Evolutionary conservation across 305 asterid genomes (phyloP), one percentile per base, ranked within the genome.

Genomic region (Andrographis paniculata): DNA sequence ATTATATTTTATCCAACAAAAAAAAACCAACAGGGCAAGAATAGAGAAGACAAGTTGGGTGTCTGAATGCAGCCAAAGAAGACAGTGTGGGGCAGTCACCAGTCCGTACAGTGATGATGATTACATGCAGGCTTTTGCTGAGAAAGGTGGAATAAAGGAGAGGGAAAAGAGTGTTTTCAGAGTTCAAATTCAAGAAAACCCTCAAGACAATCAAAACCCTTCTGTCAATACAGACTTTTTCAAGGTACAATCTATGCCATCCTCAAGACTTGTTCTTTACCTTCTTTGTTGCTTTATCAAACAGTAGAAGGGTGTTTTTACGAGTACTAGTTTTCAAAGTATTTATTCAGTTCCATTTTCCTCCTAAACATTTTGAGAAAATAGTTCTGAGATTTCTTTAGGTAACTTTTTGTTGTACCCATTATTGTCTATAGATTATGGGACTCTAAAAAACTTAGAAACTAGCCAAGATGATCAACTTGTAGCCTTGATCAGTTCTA

Each of bases 31-130:
- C 31, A 64, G 82, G 28, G 74, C 67, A 48, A 48, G 72, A 55
- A 53, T 50, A 33, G 75, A 58, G 68, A 47, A 50, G 42, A 37
- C 38, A 46, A 55, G 37, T 38, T 45, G 52, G 39, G 12, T 55
- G 17, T 30, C 61, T n/a, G 75, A 56, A 58, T 58, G 73, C 68
- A 49, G 77, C 46, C 63, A 65, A 48, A 49, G 74, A 58, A 63
- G 73, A 61, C 53, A 53, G 50, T 27, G 62, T 64, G 79, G 49
- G 48, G 37, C 53, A 46, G 67, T 55, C 17, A 13, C 19, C 10
- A 42, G 45, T 60, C 68, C 75, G 79, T 66, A 72, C 76, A 16
- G 58, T 10, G 60, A 42, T 71, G 74, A 69, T 76, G 74, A 72
- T 62, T 72, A 66, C 76, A 53, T 57, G 62, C 74, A 60, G 74